Evolutionary conservation across 257 asterid species (phyloP), one percentile per base, ranked within the genome.

Genomic region (Pogostemon cablin): DNA sequence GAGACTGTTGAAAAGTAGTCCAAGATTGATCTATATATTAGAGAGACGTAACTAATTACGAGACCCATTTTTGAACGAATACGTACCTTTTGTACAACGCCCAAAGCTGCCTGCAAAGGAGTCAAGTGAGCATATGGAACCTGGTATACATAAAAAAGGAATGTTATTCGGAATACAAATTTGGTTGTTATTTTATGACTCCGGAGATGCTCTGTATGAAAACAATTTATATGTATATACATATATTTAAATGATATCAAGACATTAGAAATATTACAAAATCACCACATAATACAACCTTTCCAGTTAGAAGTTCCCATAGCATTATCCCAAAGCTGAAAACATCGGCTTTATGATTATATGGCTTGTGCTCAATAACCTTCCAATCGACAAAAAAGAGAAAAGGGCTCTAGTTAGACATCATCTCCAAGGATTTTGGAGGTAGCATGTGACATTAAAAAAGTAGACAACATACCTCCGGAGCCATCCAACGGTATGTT

Each of bases 401-500:
- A 25, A 25, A 63, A 0, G 59, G 64, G 25, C 43, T 55, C 47
- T 32, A 62, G 64, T 74, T 17, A 76, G 69, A 70, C 69, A 44
- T 17, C 37, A 40, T 37, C 41, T 72, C 56, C 46, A 54, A 62
- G 40, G 40, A 38, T 34, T 11, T 43, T 11, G 38, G 34, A 12
- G 15, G n/a, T 32, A 25, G 12, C 63, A 59, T 3, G 11, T 25
- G 2, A 7, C 3, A 44, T 0, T 63, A 56, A 46, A 73, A 2
- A 25, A 37, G 60, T 7, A 56, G 34, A 67, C 58, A 65, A 34
- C 35, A 52, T 65, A 92, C 98, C 97, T 93, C 98, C 0, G 98
- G 98, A 66, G 98, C 96, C 98, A 93, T 92, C 98, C 98, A 92
- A 35, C 96, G 93, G 56, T 90, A 92, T 5, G 98, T 90, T 73